Conservation (phyloP, 495 filamentous ascomycete species). For the Neurospora sp. region DNA sequence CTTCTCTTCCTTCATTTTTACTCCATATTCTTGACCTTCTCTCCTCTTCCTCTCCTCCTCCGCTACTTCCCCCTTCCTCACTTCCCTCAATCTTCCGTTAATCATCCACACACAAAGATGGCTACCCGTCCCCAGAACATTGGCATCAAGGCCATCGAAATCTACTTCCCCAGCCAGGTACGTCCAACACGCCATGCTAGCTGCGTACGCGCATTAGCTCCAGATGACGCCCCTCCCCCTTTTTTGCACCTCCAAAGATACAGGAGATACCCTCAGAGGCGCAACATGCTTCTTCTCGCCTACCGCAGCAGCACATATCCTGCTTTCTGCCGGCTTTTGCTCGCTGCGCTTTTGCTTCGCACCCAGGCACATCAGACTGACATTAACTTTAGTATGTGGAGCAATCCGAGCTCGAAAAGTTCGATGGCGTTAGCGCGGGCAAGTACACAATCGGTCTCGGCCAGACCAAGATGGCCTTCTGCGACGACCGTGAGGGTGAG, state of each 20-base stretch:
- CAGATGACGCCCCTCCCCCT: background rate
- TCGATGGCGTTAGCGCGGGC: conserved; percentile 87
- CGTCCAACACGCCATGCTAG: conserved; percentile 17
- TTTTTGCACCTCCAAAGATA: background rate
- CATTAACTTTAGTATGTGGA: conserved; percentile 82
- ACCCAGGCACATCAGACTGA: conserved; percentile 18
- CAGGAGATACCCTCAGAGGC: background rate
- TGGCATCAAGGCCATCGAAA: conserved; percentile 99
- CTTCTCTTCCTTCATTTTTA: background rate
- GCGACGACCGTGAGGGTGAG: conserved; percentile 95
- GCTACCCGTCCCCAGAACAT: conserved; percentile 86
- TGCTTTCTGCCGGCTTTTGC: background rate
- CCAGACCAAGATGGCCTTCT: conserved; percentile 99
- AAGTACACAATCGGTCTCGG: conserved; percentile 99
- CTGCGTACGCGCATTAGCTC: background rate
- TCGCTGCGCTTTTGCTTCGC: background rate
- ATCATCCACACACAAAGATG: conserved; percentile 46
- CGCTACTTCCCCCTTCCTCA: conserved; percentile 7
- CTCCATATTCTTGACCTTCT: background rate
- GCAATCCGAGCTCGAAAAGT: conserved; percentile 91
- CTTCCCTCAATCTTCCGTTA: background rate
- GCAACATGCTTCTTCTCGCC: background rate
- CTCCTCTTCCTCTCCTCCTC: background rate
- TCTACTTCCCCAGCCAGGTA: conserved; percentile 96
- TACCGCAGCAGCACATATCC: background rate